Conservation (phyloP, 2,329 filamentous ascomycete species). For the Penicillium sp. region DNA sequence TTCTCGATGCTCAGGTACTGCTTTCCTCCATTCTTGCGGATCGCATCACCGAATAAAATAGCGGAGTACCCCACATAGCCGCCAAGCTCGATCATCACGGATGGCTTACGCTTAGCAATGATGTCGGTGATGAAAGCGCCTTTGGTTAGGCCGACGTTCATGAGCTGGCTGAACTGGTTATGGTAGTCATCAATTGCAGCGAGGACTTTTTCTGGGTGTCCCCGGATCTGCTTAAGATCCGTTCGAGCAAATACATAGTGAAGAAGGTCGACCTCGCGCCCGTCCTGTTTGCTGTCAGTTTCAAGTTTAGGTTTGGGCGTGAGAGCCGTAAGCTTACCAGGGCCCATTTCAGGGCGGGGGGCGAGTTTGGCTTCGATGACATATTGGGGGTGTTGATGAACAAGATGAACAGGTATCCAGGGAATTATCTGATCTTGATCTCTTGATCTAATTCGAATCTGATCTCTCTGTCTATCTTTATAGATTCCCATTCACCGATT, state of each 20-base stretch:
- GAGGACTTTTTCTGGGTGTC: slow-evolving; percentile 62
- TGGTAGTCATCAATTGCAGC: slow-evolving; percentile 68
- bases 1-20: slow-evolving; percentile 69
- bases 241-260: slow-evolving; percentile 64
- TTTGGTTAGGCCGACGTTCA: slow-evolving; percentile 76
- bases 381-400: not conserved
- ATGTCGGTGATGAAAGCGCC: slow-evolving; percentile 66
- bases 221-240: slow-evolving; percentile 60
- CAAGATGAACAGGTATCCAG: not conserved
- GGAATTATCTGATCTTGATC: not conserved
- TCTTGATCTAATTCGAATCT: not conserved
- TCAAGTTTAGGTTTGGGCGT: not conserved
- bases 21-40: slow-evolving; percentile 60
- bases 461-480: not conserved
- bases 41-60: slow-evolving; percentile 67
- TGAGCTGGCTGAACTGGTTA: slow-evolving; percentile 66
- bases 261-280: slow-evolving; percentile 56
- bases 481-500: not conserved
- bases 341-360: not conserved
- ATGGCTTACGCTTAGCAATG: slow-evolving; percentile 63
- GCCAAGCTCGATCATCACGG: slow-evolving; percentile 71
- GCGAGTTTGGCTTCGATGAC: not conserved
- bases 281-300: slow-evolving; percentile 48
- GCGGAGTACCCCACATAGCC: slow-evolving; percentile 81
- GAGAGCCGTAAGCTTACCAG: not conserved